Percentiles rank a stretch among this genome's conserved stretches.
Conservation (phyloP, 345 rosid genomes). For the Rhizophora mangle region DNA sequence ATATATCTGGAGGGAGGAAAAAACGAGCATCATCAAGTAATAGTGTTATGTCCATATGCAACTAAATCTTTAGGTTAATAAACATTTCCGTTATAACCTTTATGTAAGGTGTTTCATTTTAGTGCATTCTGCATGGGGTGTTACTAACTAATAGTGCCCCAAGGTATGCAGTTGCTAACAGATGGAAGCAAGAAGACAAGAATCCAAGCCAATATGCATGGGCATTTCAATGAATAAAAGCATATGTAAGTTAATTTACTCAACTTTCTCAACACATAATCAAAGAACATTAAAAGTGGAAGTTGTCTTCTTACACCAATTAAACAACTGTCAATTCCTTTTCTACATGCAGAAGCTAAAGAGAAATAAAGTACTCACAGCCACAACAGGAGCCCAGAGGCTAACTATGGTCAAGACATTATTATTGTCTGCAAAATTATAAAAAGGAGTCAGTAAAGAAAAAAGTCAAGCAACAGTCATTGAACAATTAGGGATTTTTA, state of each 20-base stretch:
- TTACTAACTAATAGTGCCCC: too few relatives aligned
- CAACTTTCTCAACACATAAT: too few relatives aligned
- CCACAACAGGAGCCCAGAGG: slow-evolving; percentile 96
- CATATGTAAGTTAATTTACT: too few relatives aligned
- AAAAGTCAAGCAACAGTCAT: not conserved
- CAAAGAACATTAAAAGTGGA: not conserved
- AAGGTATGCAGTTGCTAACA: too few relatives aligned
- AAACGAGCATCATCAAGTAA: not conserved
- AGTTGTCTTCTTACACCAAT: not conserved
- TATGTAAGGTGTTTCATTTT: too few relatives aligned
- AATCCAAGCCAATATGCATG: too few relatives aligned
- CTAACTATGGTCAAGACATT: slow-evolving; percentile 74
- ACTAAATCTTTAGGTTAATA: not conserved
- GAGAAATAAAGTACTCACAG: slow-evolving; percentile 54
- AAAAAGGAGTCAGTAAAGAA: slow-evolving; percentile 24
- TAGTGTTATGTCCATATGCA: not conserved
- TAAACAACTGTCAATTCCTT: slow-evolving; percentile 13
- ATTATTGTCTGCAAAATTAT: slow-evolving; percentile 62
- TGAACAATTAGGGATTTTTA: too few relatives aligned
- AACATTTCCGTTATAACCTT: too few relatives aligned
- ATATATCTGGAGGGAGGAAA: slow-evolving; percentile 57
- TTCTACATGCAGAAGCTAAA: not conserved
- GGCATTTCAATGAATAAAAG: too few relatives aligned
- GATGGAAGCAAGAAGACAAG: too few relatives aligned
- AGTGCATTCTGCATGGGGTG: too few relatives aligned